phyloP scores from a whole-genome alignment of 306 rosid species.

The Malus sylvestris region DNA sequence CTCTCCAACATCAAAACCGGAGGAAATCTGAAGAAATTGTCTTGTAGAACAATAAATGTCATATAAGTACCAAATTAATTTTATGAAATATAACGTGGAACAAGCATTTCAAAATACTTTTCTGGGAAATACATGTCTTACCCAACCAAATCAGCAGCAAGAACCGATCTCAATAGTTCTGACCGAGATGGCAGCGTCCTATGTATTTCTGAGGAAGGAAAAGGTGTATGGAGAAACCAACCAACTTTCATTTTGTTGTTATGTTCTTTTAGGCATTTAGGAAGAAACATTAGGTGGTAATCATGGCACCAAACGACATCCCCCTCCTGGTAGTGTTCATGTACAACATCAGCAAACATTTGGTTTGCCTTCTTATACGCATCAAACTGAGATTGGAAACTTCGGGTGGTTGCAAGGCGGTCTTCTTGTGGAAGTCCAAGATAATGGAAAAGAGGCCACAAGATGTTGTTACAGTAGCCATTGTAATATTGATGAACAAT shows the following conservation, averaged over 20 bases:
- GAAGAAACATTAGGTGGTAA: conserved; percentile 95
- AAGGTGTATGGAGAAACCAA: conserved; percentile 99
- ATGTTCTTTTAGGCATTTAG: conserved; percentile 74
- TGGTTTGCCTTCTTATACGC: conserved; percentile 91
- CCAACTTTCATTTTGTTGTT: conserved; percentile 86
- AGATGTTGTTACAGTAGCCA: conserved; percentile 94
- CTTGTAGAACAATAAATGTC: background rate
- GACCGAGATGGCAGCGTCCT: conserved; percentile 85
- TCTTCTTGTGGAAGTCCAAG: conserved; percentile 97
- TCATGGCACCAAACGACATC: conserved; percentile 98
- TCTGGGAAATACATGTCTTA: conserved; percentile 33
- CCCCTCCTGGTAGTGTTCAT: conserved; percentile 76
- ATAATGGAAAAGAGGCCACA: conserved; percentile 97
- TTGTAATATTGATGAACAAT: conserved; percentile 90
- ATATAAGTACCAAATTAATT: background rate
- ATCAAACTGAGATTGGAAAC: conserved; percentile 91
- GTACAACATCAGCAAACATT: conserved; percentile 92
- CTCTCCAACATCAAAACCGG: background rate
- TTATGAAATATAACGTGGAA: background rate
- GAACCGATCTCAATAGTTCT: conserved; percentile 83
- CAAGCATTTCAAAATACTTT: background rate
- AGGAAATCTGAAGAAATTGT: background rate
- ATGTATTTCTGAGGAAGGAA: conserved; percentile 97
- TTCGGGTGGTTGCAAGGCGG: conserved; percentile 86
- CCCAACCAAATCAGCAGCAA: conserved; percentile 97